Percentiles rank a stretch among this genome's conserved stretches.
Conservation (phyloP, 2,329 filamentous ascomycete genomes). For the Colletotrichum sp. region DNA sequence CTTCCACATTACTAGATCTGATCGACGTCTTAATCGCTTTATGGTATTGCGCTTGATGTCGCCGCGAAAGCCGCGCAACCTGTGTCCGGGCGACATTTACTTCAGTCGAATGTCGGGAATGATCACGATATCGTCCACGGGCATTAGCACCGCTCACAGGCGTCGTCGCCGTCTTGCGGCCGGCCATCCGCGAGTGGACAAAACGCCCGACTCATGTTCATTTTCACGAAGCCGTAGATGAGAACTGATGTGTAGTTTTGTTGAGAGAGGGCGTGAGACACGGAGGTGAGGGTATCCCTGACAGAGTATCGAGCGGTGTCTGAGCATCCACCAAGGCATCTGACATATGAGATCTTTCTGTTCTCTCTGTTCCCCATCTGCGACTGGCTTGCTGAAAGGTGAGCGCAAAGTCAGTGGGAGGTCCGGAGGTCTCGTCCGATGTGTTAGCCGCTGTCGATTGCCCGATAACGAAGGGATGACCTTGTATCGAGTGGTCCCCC, state of each 20-base stretch:
- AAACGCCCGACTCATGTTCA: neutral
- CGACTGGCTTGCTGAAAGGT: neutral
- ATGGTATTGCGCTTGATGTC: neutral
- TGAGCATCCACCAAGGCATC: constrained; percentile 5
- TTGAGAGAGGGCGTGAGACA: constrained; percentile 6
- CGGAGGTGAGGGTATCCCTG: constrained; percentile 8
- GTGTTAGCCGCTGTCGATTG: constrained; percentile 12
- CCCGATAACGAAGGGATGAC: constrained; percentile 12
- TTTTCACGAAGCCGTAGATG: neutral
- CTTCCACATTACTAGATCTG: neutral
- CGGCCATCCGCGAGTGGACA: neutral
- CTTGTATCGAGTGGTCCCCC: constrained; percentile 4
- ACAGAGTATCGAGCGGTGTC: neutral
- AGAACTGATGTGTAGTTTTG: constrained; percentile 6
- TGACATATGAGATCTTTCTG: constrained; percentile 10
- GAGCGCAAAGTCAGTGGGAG: neutral
- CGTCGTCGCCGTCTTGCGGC: neutral
- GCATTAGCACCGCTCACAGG: neutral
- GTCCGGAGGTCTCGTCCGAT: constrained; percentile 10
- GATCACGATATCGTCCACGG: neutral
- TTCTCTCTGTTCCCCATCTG: neutral
- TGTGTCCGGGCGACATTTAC: neutral
- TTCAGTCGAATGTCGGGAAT: neutral
- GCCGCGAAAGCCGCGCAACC: neutral
- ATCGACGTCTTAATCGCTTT: neutral